Conservation (phyloP, 2,329 filamentous ascomycete genomes). For the Phaeosphaeria sp. region DNA sequence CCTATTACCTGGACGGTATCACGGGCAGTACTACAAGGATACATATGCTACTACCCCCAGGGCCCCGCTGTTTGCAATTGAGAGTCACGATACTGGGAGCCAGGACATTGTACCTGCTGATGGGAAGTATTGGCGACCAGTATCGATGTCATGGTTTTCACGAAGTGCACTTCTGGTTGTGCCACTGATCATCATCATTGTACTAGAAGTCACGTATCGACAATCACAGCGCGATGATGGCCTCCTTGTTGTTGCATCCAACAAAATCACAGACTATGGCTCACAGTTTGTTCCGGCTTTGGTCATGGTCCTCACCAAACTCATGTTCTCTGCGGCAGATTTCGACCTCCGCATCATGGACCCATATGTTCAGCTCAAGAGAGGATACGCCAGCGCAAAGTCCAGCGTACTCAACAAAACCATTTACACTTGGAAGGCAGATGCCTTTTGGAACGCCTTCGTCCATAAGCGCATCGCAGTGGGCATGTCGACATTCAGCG, state of each 20-base stretch:
- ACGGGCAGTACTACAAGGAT: neutral
- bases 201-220: neutral
- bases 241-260: neutral
- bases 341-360: neutral
- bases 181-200: neutral
- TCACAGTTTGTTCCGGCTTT: neutral
- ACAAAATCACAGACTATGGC: neutral
- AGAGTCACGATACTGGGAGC: neutral
- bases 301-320: neutral
- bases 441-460: neutral
- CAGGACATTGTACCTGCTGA: neutral
- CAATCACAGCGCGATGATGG: neutral
- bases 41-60: neutral
- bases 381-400: neutral
- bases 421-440: neutral
- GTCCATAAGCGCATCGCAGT: neutral
- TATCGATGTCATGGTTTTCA: neutral
- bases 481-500: neutral
- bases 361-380: constrained; percentile 1
- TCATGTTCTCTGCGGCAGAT: neutral
- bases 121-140: neutral
- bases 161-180: neutral
- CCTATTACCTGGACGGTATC: neutral
- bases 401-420: neutral
- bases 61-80: neutral